Conservation (phyloP, 768 basidiomycete genomes). For the Strobilomyces dryophilus region DNA sequence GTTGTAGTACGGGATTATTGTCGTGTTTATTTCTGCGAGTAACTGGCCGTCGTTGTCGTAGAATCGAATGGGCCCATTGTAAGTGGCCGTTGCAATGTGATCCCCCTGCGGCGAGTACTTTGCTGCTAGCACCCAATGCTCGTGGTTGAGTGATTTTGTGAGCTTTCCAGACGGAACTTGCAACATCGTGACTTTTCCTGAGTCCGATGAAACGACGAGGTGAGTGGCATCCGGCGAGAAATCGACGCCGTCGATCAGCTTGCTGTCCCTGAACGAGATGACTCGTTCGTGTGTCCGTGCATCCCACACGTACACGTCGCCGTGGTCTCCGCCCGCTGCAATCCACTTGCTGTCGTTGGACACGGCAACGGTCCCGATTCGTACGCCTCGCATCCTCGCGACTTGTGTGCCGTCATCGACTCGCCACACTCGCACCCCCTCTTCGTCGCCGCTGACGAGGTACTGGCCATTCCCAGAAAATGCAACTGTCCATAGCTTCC, state of each 20-base stretch:
- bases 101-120: background rate
- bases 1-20: background rate
- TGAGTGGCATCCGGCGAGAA: background rate
- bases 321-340: background rate
- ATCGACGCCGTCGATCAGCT: background rate
- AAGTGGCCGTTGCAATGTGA: background rate
- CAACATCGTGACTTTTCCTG: background rate
- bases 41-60: background rate
- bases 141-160: background rate
- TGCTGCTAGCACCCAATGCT: background rate
- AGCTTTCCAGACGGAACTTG: background rate
- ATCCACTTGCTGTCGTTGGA: background rate
- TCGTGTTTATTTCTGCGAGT: background rate
- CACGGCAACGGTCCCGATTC: background rate
- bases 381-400: background rate
- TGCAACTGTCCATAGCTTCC: rapidly evolving
- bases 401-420: background rate
- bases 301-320: background rate
- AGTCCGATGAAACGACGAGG: background rate
- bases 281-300: background rate
- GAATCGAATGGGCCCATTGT: background rate
- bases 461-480: background rate
- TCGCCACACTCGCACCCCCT: background rate
- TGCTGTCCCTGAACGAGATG: background rate
- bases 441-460: background rate